These are phyloP conservation scores for Cladophialophora carrionii DNA, from an alignment of 2,329 filamentous ascomycete species.

Conservation along the genomic window DNA sequence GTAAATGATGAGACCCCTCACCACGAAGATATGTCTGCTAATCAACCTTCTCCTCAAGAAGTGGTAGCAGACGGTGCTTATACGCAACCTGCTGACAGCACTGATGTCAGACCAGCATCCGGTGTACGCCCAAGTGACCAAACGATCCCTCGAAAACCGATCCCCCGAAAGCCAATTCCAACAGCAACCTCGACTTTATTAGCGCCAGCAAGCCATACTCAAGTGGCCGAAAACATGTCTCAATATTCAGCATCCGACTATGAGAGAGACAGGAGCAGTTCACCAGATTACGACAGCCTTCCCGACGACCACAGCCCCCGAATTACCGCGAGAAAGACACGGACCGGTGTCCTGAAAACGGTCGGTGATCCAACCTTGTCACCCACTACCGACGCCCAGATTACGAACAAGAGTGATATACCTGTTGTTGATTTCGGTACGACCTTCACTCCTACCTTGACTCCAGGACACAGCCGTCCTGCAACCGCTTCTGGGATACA, in stretches of 20 bases:
- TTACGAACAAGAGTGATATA: conserved; percentile 53
- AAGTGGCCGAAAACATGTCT: conserved; percentile 27
- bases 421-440: conserved; percentile 84
- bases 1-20: conserved; percentile 44
- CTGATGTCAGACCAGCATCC: conserved; percentile 29
- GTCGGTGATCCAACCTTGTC: conserved; percentile 54
- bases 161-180: conserved; percentile 47
- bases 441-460: conserved; percentile 69
- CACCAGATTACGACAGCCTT: conserved; percentile 79
- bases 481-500: conserved; percentile 56
- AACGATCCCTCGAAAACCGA: conserved; percentile 57
- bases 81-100: conserved; percentile 27
- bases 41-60: conserved; percentile 31
- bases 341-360: conserved; percentile 79
- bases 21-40: conserved; percentile 37
- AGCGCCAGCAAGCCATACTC: conserved; percentile 45
- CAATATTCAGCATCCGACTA: conserved; percentile 47
- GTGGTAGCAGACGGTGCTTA: conserved; percentile 40
- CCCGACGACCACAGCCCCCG: conserved; percentile 45
- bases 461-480: conserved; percentile 54
- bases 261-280: conserved; percentile 65
- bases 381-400: conserved; percentile 51
- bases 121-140: conserved; percentile 42
- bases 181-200: conserved; percentile 24
- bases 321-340: conserved; percentile 59